These are phyloP conservation scores for Colletotrichum lentis DNA, from an alignment of 2,329 filamentous ascomycete genomes.

Conservation along the genomic window DNA sequence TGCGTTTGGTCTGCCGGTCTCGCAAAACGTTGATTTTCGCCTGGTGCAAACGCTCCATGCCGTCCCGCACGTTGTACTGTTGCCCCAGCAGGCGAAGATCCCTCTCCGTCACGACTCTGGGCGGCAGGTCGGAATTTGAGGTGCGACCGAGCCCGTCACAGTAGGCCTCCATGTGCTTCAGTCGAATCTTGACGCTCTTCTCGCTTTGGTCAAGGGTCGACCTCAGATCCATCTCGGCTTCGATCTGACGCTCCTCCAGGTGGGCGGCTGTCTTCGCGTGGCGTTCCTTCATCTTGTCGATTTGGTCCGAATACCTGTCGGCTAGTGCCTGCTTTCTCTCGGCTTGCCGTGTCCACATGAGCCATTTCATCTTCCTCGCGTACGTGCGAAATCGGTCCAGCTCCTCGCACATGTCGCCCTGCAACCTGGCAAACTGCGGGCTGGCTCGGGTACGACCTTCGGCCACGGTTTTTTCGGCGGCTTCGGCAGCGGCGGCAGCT, in stretches of 20 bases:
- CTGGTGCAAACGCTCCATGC: conserved; percentile 66
- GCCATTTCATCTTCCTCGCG: conserved; percentile 56
- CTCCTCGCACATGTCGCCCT: conserved; percentile 58
- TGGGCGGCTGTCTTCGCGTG: conserved; percentile 62
- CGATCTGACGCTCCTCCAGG: conserved; percentile 69
- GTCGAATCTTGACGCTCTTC: conserved; percentile 62
- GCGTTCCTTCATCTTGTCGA: conserved; percentile 62
- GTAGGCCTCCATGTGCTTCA: conserved; percentile 74
- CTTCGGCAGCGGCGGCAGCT: conserved; percentile 53
- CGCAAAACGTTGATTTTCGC: conserved; percentile 71
- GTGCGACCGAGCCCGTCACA: conserved; percentile 62
- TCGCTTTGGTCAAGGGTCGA: conserved; percentile 64
- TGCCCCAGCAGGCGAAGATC: conserved; percentile 67
- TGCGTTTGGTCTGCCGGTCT: conserved; percentile 68
- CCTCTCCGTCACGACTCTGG: conserved; percentile 65
- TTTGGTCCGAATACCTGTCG: conserved; percentile 57
- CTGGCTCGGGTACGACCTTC: conserved; percentile 56
- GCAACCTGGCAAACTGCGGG: conserved; percentile 55
- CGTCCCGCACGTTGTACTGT: conserved; percentile 68
- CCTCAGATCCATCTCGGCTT: conserved; percentile 68
- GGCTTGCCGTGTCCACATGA: conserved; percentile 61
- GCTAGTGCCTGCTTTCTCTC: conserved; percentile 56
- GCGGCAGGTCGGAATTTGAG: conserved; percentile 52
- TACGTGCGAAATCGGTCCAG: conserved; percentile 61
- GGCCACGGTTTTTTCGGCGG: conserved; percentile 53